A percentile compares a stretch with the other conserved stretches of the same genome.
Evolutionary conservation across 805 yeast genomes (phyloP).

Genomic region (Candida vartiovaarae): DNA sequence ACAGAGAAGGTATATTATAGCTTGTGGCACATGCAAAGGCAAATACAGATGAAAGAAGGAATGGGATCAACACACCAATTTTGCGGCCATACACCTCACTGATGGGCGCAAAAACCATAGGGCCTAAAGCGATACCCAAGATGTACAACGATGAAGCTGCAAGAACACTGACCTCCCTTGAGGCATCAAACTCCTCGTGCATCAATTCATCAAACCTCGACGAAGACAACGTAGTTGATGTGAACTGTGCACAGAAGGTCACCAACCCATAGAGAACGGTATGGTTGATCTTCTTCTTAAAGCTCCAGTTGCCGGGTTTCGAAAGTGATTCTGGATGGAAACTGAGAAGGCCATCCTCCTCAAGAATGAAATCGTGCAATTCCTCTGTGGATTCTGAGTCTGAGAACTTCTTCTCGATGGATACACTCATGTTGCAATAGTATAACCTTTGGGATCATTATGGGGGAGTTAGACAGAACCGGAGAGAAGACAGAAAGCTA

Average conservation of each 20-base stretch:
- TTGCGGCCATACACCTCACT: conserved; percentile 37
- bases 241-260: conserved; percentile 40
- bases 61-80: conserved; percentile 37
- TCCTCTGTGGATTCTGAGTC: conserved; percentile 5
- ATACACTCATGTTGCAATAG: too few relatives aligned
- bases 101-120: conserved; percentile 52
- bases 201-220: conserved; percentile 28
- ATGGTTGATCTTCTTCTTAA: conserved; percentile 28
- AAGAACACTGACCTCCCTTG: conserved; percentile 40
- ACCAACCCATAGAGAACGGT: conserved; percentile 33
- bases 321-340: neutral
- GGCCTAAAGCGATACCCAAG: conserved; percentile 60
- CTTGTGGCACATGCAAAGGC: conserved; percentile 45
- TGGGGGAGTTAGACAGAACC: too few relatives aligned
- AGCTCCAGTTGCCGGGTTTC: conserved; percentile 31
- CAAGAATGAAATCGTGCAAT: neutral
- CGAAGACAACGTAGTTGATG: conserved; percentile 43
- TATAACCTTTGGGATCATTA: too few relatives aligned
- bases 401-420: conserved; percentile 2
- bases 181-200: conserved; percentile 33
- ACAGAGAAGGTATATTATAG: conserved; percentile 40
- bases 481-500: neutral
- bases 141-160: conserved; percentile 54
- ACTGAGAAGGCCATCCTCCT: neutral
- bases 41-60: conserved; percentile 32